Evolutionary conservation across 257 asterid species (phyloP).

Genomic region (Cruciata laevipes): DNA sequence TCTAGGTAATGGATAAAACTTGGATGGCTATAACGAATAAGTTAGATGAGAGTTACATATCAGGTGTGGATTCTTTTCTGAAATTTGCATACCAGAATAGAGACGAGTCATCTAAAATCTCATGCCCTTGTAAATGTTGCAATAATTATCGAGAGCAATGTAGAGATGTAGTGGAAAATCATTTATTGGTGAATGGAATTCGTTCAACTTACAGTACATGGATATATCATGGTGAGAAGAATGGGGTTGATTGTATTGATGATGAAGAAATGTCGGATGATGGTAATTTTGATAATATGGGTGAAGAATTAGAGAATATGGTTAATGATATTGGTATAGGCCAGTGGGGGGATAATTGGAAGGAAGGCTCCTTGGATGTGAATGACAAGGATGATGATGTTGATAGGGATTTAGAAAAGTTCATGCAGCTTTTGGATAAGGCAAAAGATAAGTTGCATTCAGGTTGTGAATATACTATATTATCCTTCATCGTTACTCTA

Average conservation of each 20-base stretch:
- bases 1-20: no score
- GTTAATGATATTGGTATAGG: background rate
- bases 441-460: background rate
- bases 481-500: conserved; percentile 1
- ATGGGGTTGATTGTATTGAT: background rate
- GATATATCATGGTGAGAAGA: background rate
- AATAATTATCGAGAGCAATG: background rate
- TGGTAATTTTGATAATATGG: background rate
- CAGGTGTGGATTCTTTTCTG: no score
- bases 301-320: background rate
- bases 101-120: background rate
- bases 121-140: background rate
- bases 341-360: background rate
- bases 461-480: background rate
- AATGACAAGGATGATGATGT: background rate
- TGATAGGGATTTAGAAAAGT: background rate
- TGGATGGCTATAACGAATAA: no score
- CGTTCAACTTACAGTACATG: background rate
- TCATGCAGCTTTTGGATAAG: background rate
- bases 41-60: no score
- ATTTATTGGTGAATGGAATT: background rate
- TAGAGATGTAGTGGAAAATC: background rate
- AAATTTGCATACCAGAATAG: no score
- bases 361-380: background rate
- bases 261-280: background rate